Percentiles rank a stretch among this genome's conserved stretches.
Conservation (phyloP, 768 basidiomycete species). For the Rhodocollybia butyracea region DNA sequence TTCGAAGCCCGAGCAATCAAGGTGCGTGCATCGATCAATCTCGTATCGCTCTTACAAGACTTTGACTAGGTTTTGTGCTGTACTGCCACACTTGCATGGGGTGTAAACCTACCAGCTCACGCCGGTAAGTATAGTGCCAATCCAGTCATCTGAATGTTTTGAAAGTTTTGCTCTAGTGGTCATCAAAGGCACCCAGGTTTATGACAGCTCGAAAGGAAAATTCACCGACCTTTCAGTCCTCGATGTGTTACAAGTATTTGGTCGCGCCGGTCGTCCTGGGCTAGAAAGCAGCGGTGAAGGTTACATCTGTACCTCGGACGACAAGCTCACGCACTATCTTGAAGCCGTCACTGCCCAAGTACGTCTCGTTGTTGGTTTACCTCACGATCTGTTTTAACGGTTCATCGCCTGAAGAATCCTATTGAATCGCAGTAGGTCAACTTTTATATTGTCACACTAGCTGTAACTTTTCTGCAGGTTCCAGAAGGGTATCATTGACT, state of each 20-base stretch:
- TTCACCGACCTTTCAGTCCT: constrained; percentile 92
- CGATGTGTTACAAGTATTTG: constrained; percentile 97
- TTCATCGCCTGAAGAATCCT: no score
- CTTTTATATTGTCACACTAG: neutral
- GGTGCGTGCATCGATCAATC: constrained; percentile 37
- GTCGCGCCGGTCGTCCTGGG: constrained; percentile 88
- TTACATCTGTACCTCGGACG: constrained; percentile 92
- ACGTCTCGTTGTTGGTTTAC: constrained; percentile 14
- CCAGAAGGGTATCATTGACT: constrained; percentile 78
- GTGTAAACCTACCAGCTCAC: constrained; percentile 97
- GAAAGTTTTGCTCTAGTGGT: constrained; percentile 49
- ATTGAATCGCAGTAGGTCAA: constrained; percentile 88
- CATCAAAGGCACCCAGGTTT: constrained; percentile 97
- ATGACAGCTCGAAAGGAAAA: constrained; percentile 84
- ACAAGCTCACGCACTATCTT: constrained; percentile 89
- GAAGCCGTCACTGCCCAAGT: constrained; percentile 87
- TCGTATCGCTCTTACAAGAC: neutral
- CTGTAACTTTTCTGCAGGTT: constrained; percentile 46
- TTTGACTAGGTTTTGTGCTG: constrained; percentile 86
- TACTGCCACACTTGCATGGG: constrained; percentile 98
- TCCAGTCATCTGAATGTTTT: constrained; percentile 6
- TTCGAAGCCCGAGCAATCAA: constrained; percentile 91
- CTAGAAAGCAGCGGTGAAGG: constrained; percentile 93
- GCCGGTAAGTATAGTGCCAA: constrained; percentile 55
- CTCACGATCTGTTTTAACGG: neutral